phyloP scores from a whole-genome alignment of 345 rosid genomes.

The Alliaria petiolata region DNA sequence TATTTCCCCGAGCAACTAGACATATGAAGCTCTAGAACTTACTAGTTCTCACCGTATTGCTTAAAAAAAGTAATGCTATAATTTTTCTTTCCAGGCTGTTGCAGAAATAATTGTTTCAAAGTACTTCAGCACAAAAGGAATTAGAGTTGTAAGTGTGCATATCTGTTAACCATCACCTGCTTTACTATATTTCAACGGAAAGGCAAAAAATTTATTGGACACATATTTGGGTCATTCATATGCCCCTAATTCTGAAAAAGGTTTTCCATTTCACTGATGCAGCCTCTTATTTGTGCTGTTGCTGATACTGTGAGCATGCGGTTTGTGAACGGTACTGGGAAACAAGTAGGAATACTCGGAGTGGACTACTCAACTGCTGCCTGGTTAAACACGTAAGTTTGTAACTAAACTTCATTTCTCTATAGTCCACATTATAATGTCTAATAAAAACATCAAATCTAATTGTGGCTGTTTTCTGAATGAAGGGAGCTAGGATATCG shows the following conservation, averaged over 20 bases:
- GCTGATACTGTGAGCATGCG: conserved; percentile 86
- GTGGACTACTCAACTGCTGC: conserved; percentile 67
- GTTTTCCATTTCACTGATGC: conserved; percentile 18
- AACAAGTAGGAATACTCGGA: conserved; percentile 68
- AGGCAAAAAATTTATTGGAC: background rate
- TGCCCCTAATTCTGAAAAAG: background rate
- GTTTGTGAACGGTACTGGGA: conserved; percentile 57
- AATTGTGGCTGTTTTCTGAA: background rate
- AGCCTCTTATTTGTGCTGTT: conserved; percentile 76
- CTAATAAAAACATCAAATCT: background rate
- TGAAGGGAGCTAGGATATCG: conserved; percentile 72
- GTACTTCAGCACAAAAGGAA: conserved; percentile 64
- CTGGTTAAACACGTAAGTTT: conserved; percentile 83
- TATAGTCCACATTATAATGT: background rate
- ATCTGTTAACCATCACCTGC: background rate
- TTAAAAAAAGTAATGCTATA: background rate
- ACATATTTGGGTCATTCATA: background rate
- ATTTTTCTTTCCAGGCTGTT: conserved; percentile 55
- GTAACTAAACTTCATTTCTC: conserved; percentile 1
- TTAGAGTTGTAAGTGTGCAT: conserved; percentile 62
- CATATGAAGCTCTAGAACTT: too few species aligned
- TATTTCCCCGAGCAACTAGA: too few species aligned
- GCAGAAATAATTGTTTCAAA: conserved; percentile 72
- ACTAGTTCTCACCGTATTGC: conserved; percentile 1
- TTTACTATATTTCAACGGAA: background rate